Conservation (phyloP, 2,329 filamentous ascomycete species). For the Cordyceps pruinosa region DNA sequence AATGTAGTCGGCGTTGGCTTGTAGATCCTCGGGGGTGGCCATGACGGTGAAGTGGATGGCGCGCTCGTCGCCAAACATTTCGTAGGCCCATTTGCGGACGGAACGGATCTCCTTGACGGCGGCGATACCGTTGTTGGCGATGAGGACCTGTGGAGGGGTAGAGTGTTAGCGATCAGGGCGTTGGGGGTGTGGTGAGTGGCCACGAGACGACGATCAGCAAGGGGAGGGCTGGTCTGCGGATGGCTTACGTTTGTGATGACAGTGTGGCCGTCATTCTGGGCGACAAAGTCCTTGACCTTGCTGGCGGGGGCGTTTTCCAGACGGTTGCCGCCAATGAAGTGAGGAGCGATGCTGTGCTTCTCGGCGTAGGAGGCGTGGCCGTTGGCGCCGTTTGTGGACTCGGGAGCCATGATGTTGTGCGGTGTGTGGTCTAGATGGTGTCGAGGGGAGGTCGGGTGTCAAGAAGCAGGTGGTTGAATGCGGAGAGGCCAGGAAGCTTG, state of each 20-base stretch:
- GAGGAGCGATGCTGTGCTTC: conserved; percentile 75
- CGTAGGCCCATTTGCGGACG: conserved; percentile 99
- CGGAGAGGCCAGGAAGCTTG: not conserved
- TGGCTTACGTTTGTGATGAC: conserved; percentile 92
- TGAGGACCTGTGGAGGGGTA: conserved; percentile 68
- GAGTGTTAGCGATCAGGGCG: not conserved
- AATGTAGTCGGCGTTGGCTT: conserved; percentile 98
- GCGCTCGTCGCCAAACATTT: conserved; percentile 95
- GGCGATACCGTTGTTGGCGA: conserved; percentile 99
- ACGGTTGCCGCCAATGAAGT: conserved; percentile 95
- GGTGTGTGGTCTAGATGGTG: conserved; percentile 15
- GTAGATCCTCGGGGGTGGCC: conserved; percentile 96
- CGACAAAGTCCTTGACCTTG: conserved; percentile 94
- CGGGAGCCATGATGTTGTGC: conserved; percentile 37
- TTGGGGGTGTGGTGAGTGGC: not conserved
- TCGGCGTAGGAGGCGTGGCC: conserved; percentile 65
- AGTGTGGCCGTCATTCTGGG: conserved; percentile 83
- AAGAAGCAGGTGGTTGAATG: conserved; percentile 2
- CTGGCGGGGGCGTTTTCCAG: conserved; percentile 74
- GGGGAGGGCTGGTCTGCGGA: conserved; percentile 15
- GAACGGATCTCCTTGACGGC: conserved; percentile 99
- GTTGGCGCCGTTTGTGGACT: conserved; percentile 43
- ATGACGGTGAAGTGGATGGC: conserved; percentile 99
- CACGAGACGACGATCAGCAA: not conserved
- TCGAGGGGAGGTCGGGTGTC: not conserved